Conservation (phyloP, 2,329 filamentous ascomycete species). For the Fusarium sp. region DNA sequence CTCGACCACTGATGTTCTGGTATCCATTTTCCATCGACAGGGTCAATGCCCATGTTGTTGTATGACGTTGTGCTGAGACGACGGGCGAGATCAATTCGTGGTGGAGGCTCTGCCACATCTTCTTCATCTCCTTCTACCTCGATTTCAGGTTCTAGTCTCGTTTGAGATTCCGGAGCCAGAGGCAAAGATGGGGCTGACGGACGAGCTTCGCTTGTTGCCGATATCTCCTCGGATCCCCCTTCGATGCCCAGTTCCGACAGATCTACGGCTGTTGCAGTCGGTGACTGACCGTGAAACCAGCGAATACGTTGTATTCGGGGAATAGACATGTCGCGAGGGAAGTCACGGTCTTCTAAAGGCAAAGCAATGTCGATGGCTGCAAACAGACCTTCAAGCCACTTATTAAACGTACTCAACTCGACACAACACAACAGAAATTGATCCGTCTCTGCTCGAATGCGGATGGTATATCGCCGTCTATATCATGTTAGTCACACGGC, state of each 20-base stretch:
- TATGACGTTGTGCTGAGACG: slow-evolving; percentile 62
- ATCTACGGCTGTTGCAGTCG: slow-evolving; percentile 47
- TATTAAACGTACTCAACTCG: slow-evolving; percentile 74
- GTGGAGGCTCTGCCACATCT: slow-evolving; percentile 42
- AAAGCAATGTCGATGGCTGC: slow-evolving; percentile 80
- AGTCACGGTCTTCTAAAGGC: slow-evolving; percentile 77
- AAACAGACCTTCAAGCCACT: slow-evolving; percentile 77
- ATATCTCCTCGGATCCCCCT: slow-evolving; percentile 40
- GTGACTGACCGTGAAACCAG: slow-evolving; percentile 61
- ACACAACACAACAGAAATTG: slow-evolving; percentile 79
- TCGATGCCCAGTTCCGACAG: slow-evolving; percentile 44
- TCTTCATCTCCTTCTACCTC: slow-evolving; percentile 43
- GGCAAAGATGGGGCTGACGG: slow-evolving; percentile 29
- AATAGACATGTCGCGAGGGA: slow-evolving; percentile 72
- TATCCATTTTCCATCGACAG: slow-evolving; percentile 68
- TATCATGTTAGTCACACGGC: slow-evolving; percentile 17
- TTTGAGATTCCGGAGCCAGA: slow-evolving; percentile 40
- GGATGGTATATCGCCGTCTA: slow-evolving; percentile 74
- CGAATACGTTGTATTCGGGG: slow-evolving; percentile 68
- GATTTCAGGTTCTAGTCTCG: slow-evolving; percentile 41
- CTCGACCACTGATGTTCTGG: slow-evolving; percentile 68
- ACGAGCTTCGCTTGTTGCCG: slow-evolving; percentile 37
- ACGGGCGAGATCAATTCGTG: slow-evolving; percentile 52
- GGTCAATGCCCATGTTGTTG: slow-evolving; percentile 61
- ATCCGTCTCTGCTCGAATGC: slow-evolving; percentile 79